Conservation (phyloP, 768 basidiomycete species). For the Pulveroboletus sp. region DNA sequence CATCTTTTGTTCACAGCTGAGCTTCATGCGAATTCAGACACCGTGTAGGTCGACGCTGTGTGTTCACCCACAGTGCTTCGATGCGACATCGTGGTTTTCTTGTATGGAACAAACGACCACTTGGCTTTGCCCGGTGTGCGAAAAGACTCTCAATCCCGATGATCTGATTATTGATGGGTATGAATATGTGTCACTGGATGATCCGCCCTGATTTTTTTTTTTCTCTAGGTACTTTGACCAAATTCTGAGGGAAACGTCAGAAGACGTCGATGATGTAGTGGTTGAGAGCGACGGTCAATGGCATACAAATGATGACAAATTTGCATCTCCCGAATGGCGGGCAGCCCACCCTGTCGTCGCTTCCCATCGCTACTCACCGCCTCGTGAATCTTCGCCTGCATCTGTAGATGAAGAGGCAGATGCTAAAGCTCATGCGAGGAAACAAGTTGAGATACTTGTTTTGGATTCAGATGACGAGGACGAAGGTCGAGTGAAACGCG, state of each 20-base stretch:
- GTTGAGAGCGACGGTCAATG: conserved; percentile 94
- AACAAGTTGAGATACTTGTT: conserved; percentile 57
- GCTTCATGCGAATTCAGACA: conserved; percentile 76
- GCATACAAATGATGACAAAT: conserved; percentile 89
- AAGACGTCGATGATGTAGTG: conserved; percentile 84
- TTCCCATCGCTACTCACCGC: conserved; percentile 25
- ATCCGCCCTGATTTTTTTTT: neutral
- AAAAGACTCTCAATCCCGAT: conserved; percentile 66
- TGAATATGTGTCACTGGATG: conserved; percentile 15
- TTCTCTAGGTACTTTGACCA: conserved; percentile 76
- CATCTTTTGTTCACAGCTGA: conserved; percentile 46
- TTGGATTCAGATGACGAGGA: conserved; percentile 75
- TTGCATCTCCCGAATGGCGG: conserved; percentile 70
- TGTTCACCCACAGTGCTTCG: conserved; percentile 92
- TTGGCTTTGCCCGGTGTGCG: conserved; percentile 93
- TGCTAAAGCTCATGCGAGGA: conserved; percentile 41
- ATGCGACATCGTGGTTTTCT: conserved; percentile 88
- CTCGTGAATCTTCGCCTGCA: conserved; percentile 24
- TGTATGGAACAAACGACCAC: conserved; percentile 97
- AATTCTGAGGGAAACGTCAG: conserved; percentile 73
- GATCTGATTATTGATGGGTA: conserved; percentile 93
- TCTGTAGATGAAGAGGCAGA: conserved; percentile 28
- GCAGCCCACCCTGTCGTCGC: conserved; percentile 41
- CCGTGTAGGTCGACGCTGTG: conserved; percentile 88
- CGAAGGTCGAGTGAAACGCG: conserved; percentile 68